These are phyloP conservation scores for Peronospora belbahrii DNA, from an alignment of 352 stramenopile genomes.

Conservation along the genomic window DNA sequence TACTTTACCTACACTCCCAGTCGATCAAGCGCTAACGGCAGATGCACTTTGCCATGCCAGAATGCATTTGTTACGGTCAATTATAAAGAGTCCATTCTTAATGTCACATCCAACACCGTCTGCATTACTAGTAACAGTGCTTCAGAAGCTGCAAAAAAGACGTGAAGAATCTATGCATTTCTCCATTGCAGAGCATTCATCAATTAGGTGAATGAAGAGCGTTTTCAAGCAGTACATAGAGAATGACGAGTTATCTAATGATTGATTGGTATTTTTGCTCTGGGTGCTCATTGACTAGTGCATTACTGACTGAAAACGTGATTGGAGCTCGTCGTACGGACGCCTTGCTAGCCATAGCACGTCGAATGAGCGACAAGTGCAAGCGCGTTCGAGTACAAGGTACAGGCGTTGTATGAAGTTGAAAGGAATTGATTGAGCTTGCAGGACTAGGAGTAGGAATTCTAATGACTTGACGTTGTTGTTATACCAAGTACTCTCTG, in stretches of 20 bases:
- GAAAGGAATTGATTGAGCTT: background rate
- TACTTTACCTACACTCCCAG: constrained; percentile 31
- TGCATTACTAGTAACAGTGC: constrained; percentile 26
- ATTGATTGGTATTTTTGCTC: too few relatives aligned
- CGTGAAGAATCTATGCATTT: constrained; percentile 4
- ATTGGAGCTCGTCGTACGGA: constrained; percentile 14
- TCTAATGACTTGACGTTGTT: background rate
- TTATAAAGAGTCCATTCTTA: constrained; percentile 49
- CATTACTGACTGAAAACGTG: constrained; percentile 20
- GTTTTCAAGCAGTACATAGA: too few relatives aligned
- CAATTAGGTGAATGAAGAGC: constrained; percentile 9
- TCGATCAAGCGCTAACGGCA: constrained; percentile 8
- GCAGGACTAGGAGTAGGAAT: too few relatives aligned
- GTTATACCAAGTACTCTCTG: constrained; percentile 22
- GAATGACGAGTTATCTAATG: too few relatives aligned
- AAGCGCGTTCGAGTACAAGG: constrained; percentile 33
- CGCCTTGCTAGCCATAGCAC: constrained; percentile 28
- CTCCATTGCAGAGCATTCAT: constrained; percentile 3
- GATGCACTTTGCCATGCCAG: constrained; percentile 15
- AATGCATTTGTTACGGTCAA: constrained; percentile 32
- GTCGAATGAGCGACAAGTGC: constrained; percentile 22
- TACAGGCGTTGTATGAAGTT: constrained; percentile 1
- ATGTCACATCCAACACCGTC: constrained; percentile 36
- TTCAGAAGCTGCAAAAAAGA: constrained; percentile 21
- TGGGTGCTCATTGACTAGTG: too few relatives aligned